phyloP scores from a whole-genome alignment of 257 asterid species.

The Fraxinus pennsylvanica region DNA sequence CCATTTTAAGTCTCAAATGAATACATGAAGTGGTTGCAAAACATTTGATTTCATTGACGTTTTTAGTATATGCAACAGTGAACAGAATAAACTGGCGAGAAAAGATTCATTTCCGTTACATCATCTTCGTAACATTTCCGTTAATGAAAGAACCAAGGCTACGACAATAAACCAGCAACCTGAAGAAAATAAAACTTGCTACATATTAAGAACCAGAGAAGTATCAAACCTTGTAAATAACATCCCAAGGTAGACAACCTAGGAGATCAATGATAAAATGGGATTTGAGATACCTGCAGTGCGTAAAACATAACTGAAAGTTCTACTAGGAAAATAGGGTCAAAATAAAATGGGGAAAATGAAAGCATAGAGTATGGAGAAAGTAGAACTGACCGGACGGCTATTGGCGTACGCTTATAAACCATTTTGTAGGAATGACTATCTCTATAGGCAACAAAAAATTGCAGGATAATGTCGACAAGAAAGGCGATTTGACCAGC shows the following conservation, averaged over 20 bases:
- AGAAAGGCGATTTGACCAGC: conserved; percentile 72
- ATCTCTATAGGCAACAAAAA: conserved; percentile 64
- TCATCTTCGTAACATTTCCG: not conserved
- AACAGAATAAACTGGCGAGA: not conserved
- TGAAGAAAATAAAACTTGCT: not conserved
- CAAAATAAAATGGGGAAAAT: not conserved
- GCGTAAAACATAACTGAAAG: conserved; percentile 3
- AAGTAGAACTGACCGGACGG: conserved; percentile 44
- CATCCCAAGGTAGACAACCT: conserved; percentile 74
- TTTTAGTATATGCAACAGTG: not conserved
- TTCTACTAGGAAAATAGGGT: not conserved
- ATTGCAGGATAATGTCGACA: conserved; percentile 57
- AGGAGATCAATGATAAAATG: conserved; percentile 57
- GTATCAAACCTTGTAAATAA: conserved; percentile 57
- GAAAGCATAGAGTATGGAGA: conserved; percentile 2
- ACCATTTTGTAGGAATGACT: conserved; percentile 64
- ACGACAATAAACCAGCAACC: not conserved
- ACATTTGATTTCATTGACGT: not conserved
- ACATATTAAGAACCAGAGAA: not conserved
- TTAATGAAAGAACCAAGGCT: not conserved
- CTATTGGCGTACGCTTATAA: conserved; percentile 50
- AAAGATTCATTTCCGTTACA: not conserved
- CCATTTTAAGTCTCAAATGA: not conserved
- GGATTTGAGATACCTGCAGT: conserved; percentile 54
- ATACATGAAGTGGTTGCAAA: not conserved